A percentile compares a stretch with the other conserved stretches of the same genome.
Conservation (phyloP, 23 red algal genomes). For the Gracilariopsis chorda region DNA sequence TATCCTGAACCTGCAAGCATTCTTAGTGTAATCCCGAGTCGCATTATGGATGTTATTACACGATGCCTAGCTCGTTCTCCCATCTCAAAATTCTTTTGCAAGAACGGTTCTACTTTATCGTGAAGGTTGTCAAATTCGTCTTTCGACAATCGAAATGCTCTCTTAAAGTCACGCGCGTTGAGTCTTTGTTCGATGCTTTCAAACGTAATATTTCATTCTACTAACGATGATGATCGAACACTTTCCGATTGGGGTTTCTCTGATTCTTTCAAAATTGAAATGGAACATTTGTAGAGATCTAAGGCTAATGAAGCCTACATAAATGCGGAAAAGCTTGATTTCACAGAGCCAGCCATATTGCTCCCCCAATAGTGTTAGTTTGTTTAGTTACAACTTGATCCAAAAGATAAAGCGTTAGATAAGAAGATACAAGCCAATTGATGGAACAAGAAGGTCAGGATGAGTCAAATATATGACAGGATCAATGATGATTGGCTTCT, state of each 20-base stretch:
- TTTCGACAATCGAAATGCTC: neutral
- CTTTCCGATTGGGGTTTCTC: neutral
- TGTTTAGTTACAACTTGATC: too few relatives aligned
- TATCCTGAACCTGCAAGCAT: conserved; percentile 1
- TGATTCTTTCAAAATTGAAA: neutral
- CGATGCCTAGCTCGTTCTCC: neutral
- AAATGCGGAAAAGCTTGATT: too few relatives aligned
- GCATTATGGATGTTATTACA: neutral
- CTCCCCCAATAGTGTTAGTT: too few relatives aligned
- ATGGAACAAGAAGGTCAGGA: too few relatives aligned
- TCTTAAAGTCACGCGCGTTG: neutral
- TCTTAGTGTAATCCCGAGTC: neutral
- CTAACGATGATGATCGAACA: neutral
- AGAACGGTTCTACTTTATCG: neutral
- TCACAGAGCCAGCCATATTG: too few relatives aligned
- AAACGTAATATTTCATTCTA: neutral
- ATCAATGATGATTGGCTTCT: too few relatives aligned
- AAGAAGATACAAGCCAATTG: too few relatives aligned
- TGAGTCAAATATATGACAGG: too few relatives aligned
- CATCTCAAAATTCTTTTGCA: neutral
- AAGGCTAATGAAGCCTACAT: neutral
- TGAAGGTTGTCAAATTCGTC: neutral
- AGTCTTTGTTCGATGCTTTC: neutral
- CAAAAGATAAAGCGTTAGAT: too few relatives aligned
- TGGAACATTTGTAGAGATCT: neutral